Conservation (phyloP, 106 monocot species). For the Cymbidium sinense region DNA sequence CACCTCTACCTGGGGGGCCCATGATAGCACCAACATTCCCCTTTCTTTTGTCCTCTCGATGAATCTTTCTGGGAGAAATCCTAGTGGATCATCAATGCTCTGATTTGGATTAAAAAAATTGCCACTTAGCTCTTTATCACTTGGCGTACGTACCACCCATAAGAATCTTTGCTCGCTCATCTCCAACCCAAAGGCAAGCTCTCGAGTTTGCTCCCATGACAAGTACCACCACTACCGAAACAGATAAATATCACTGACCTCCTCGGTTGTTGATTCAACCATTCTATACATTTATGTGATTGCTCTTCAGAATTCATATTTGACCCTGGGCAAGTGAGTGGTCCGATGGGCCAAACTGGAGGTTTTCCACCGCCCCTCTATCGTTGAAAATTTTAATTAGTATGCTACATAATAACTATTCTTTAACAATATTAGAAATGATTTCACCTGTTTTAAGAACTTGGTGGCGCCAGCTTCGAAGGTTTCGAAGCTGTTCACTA, state of each 20-base stretch:
- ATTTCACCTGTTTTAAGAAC: neutral
- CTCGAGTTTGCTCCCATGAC: constrained; percentile 12
- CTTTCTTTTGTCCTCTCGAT: constrained; percentile 3
- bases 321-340: neutral
- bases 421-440: no score
- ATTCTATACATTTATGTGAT: constrained; percentile 3
- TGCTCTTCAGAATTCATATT: neutral
- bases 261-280: constrained; percentile 25
- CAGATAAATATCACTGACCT: constrained; percentile 25
- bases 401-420: no score
- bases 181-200: constrained; percentile 32
- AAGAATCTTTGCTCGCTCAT: constrained; percentile 26
- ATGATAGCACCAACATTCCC: constrained; percentile 12
- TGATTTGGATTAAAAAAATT: constrained; percentile 4
- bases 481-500: constrained; percentile 1
- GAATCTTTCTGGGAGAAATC: constrained; percentile 17
- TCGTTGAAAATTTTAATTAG: no score
- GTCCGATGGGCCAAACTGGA: neutral
- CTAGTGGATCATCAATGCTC: constrained; percentile 5
- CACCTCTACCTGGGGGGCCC: constrained; percentile 19
- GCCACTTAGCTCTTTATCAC: neutral
- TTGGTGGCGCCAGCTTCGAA: neutral
- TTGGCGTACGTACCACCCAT: constrained; percentile 27
- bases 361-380: neutral
- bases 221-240: constrained; percentile 31